Evolutionary conservation across 208 protist species (phyloP).

Genomic region (Plasmodiophora brassicae): DNA sequence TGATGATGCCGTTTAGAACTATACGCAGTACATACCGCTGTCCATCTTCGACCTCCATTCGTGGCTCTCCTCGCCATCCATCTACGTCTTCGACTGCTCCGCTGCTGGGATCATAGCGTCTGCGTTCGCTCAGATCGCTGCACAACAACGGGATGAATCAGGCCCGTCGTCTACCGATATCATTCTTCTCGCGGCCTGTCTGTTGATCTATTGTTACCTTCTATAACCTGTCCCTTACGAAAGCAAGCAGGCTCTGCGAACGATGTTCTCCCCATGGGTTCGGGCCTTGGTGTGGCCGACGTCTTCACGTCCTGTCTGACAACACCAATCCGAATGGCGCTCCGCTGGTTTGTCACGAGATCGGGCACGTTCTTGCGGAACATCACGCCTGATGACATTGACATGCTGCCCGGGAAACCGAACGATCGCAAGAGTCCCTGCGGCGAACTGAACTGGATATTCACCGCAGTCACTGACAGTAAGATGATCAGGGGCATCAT

Average conservation of each 20-base stretch:
- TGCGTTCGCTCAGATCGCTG: background rate
- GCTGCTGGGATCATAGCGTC: slow-evolving; percentile 71
- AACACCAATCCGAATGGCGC: slow-evolving; percentile 90
- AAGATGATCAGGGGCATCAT: slow-evolving; percentile 95
- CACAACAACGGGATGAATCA: background rate
- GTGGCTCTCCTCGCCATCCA: slow-evolving; percentile 79
- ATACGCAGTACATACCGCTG: slow-evolving; percentile 95
- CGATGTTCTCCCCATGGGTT: slow-evolving; percentile 89
- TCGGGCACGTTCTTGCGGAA: slow-evolving; percentile 38
- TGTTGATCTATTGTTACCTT: background rate
- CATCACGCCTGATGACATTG: background rate
- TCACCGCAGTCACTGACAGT: slow-evolving; percentile 95
- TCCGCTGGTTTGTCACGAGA: slow-evolving; percentile 76
- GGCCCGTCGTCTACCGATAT: background rate
- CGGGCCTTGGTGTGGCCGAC: slow-evolving; percentile 88
- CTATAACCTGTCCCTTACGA: no score
- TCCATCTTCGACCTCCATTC: slow-evolving; percentile 86
- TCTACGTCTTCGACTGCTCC: slow-evolving; percentile 97
- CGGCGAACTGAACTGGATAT: slow-evolving; percentile 96
- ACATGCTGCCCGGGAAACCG: slow-evolving; percentile 62
- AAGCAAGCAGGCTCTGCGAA: slow-evolving; percentile 49
- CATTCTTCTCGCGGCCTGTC: background rate
- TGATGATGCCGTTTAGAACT: slow-evolving; percentile 59
- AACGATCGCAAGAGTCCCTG: slow-evolving; percentile 68
- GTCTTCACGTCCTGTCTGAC: slow-evolving; percentile 97